Evolutionary conservation across 164 flowering plant genomes (phyloP), one percentile per base, ranked within the genome.

Genomic region (Platanus orientalis): DNA sequence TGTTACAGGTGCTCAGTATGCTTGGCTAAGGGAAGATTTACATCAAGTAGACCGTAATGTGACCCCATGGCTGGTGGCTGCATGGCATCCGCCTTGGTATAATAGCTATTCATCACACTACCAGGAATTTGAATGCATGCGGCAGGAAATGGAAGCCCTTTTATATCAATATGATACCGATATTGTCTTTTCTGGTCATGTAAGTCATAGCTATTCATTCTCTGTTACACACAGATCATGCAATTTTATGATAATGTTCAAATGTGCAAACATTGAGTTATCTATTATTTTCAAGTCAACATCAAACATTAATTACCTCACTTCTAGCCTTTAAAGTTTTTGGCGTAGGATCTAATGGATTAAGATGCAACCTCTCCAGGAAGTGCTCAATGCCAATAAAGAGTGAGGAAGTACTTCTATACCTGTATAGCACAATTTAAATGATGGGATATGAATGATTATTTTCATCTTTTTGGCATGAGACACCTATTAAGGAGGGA

Each of bases 31-130:
- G 65, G 55, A 83, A 48, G 93, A 92, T 73, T 70, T 92, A 17
- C 53, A 50, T 32, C 56, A 58, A 58, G 62, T 89, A 12, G 81
- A 88, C 66, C 81, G 93, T 2, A 55, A 26, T 9, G 75, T 78
- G 52, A 92, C 93, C 19, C 98, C 96, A 29, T 92, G 98, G 98
- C 71, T 92, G 34, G 86, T 92, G 50, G 96, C 96, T 66, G 83
- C 95, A 27, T 89, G 95, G 98, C 98, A 92, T 76, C 72, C 98
- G 11, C 98, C 98, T 28, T 92, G 98, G 98, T 92, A 92, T 57
- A 92, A 85, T 55, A 92, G 95, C 73, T 92, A 89, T 66, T 77
- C 88, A 28, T 88, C 98, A 4, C 98, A 92, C 66, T 92, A 92
- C 69, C 92, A 88, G 74, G 98, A 92, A 75, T 88, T 88, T 74